These are phyloP conservation scores for Sporobolomyces phaffii DNA, from an alignment of 768 basidiomycete species.

Conservation along the genomic window DNA sequence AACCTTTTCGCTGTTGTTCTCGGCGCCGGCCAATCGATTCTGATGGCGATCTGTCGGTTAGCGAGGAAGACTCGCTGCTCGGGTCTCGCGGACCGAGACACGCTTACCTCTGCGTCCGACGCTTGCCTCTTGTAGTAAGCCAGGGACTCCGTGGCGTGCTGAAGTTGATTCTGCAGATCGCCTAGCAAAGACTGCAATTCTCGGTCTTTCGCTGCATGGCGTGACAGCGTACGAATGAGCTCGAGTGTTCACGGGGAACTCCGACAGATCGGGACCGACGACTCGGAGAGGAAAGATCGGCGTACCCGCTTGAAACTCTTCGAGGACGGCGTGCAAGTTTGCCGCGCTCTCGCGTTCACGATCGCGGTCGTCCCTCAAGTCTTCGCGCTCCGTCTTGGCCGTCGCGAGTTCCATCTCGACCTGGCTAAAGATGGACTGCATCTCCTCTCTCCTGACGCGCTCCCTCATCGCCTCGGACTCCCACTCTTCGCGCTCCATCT, in stretches of 20 bases:
- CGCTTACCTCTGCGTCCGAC: slow-evolving; percentile 74
- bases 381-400: slow-evolving; percentile 52
- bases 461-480: slow-evolving; percentile 61
- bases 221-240: not conserved
- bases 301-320: slow-evolving; percentile 90
- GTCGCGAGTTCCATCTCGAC: slow-evolving; percentile 56
- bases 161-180: slow-evolving; percentile 71
- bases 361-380: slow-evolving; percentile 40
- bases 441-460: slow-evolving; percentile 64
- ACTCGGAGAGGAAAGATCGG: slow-evolving; percentile 24
- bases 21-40: slow-evolving; percentile 69
- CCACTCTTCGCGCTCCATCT: slow-evolving; percentile 74
- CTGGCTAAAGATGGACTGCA: slow-evolving; percentile 62
- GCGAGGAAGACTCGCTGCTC: no score
- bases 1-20: slow-evolving; percentile 60
- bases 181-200: slow-evolving; percentile 78
- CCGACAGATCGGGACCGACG: no score
- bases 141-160: slow-evolving; percentile 60
- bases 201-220: slow-evolving; percentile 68
- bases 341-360: slow-evolving; percentile 58
- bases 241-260: no score
- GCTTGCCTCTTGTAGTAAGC: slow-evolving; percentile 89
- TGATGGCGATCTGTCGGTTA: slow-evolving; percentile 43
- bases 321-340: slow-evolving; percentile 85
- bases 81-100: no score